Evolutionary conservation across 2,329 filamentous ascomycete genomes (phyloP).

Genomic region (Geosmithia flava): DNA sequence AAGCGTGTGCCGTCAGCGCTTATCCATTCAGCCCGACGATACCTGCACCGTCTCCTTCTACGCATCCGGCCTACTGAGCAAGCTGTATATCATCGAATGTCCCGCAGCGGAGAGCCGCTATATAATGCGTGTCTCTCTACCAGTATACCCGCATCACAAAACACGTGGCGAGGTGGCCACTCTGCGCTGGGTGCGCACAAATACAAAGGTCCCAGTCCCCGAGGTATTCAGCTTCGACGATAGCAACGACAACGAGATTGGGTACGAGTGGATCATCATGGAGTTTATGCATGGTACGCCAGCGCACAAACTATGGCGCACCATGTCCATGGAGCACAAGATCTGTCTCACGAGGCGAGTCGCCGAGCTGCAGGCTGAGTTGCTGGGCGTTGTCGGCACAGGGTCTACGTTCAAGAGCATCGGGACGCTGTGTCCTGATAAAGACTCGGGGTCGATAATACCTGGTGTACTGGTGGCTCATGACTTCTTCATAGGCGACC

Average conservation of each 20-base stretch:
- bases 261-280: slow-evolving; percentile 29
- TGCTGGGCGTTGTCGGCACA: slow-evolving; percentile 9
- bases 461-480: slow-evolving; percentile 16
- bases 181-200: slow-evolving; percentile 13
- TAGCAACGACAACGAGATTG: slow-evolving; percentile 17
- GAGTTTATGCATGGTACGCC: slow-evolving; percentile 12
- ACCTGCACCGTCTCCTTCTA: too few relatives aligned
- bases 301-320: slow-evolving; percentile 10
- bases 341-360: slow-evolving; percentile 13
- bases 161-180: slow-evolving; percentile 14
- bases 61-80: slow-evolving; percentile 12
- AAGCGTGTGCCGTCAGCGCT: too few relatives aligned
- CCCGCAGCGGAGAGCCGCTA: slow-evolving; percentile 2
- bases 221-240: slow-evolving; percentile 17
- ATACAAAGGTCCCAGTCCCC: slow-evolving; percentile 16
- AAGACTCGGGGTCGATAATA: too few relatives aligned
- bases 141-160: slow-evolving; percentile 21
- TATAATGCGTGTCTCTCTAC: slow-evolving; percentile 21
- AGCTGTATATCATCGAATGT: slow-evolving; percentile 10
- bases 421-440: background rate
- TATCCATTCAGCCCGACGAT: too few relatives aligned
- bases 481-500: slow-evolving; percentile 19
- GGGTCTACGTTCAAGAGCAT: background rate
- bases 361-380: slow-evolving; percentile 15
- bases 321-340: slow-evolving; percentile 18